phyloP scores from a whole-genome alignment of 768 basidiomycete species.

The Imleria badia region DNA sequence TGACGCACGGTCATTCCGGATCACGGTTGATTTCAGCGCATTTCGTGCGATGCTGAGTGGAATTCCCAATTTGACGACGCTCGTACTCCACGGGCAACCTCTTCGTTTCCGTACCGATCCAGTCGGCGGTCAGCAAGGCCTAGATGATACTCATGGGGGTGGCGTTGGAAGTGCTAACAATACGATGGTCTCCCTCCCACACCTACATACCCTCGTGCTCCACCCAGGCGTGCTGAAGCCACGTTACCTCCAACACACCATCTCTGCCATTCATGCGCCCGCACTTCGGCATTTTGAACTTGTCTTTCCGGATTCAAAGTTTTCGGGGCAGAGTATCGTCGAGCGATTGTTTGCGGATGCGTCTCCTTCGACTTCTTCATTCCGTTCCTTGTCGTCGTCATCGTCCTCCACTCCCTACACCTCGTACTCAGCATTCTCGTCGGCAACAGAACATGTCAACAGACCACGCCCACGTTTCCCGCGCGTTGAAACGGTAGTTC shows the following conservation, averaged over 20 bases:
- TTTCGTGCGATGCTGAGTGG: slow-evolving; percentile 25
- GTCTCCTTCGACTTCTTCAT: neutral
- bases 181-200: slow-evolving; percentile 19
- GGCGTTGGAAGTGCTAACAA: neutral
- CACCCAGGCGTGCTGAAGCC: slow-evolving; percentile 33
- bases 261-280: slow-evolving; percentile 29
- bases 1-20: slow-evolving; percentile 27
- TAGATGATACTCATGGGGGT: neutral
- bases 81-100: slow-evolving; percentile 29
- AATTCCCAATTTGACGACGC: slow-evolving; percentile 25
- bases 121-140: slow-evolving; percentile 2
- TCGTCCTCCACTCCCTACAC: neutral
- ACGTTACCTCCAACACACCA: slow-evolving; percentile 31
- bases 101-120: slow-evolving; percentile 25
- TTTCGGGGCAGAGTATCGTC: slow-evolving; percentile 26
- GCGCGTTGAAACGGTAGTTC: slow-evolving; percentile 25
- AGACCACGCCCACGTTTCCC: slow-evolving; percentile 26
- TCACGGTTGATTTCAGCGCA: slow-evolving; percentile 27
- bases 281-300: slow-evolving; percentile 33
- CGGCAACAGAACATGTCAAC: neutral
- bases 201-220: slow-evolving; percentile 30
- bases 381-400: neutral
- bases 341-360: slow-evolving; percentile 25
- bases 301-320: slow-evolving; percentile 31
- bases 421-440: slow-evolving; percentile 2